Conservation (phyloP, 768 basidiomycete species). For the Leccinum boreale region DNA sequence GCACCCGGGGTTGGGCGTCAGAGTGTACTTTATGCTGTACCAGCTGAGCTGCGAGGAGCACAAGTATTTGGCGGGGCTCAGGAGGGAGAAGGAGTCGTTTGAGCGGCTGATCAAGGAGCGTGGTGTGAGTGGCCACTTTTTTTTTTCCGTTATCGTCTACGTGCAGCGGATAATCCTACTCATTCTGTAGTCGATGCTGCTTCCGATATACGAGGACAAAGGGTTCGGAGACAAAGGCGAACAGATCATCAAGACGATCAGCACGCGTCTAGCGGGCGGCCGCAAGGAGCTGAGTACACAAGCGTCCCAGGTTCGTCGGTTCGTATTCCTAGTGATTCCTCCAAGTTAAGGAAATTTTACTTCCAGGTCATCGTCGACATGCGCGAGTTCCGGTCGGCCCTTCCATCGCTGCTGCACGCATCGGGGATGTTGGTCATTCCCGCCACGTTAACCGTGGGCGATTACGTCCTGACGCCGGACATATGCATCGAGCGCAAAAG, state of each 20-base stretch:
- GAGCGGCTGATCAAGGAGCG: constrained; percentile 90
- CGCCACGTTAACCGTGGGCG: constrained; percentile 89
- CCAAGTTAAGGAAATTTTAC: neutral
- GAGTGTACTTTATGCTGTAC: constrained; percentile 97
- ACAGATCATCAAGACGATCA: constrained; percentile 75
- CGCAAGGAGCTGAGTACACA: constrained; percentile 61
- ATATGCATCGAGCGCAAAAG: constrained; percentile 97
- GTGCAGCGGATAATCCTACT: neutral
- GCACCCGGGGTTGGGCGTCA: constrained; percentile 75
- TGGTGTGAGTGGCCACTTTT: constrained; percentile 53
- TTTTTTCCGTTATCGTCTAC: neutral
- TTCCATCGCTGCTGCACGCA: constrained; percentile 88
- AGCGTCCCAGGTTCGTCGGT: constrained; percentile 53
- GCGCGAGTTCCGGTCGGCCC: constrained; percentile 91
- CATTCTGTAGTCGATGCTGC: constrained; percentile 74
- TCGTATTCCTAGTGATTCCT: neutral
- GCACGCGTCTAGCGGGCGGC: constrained; percentile 83
- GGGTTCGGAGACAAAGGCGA: constrained; percentile 42
- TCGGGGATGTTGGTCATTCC: constrained; percentile 79
- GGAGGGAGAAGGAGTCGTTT: constrained; percentile 92
- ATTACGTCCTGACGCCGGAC: constrained; percentile 93
- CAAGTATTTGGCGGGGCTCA: constrained; percentile 84
- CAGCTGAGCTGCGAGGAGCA: constrained; percentile 92
- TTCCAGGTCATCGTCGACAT: constrained; percentile 92
- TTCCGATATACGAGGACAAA: constrained; percentile 75